phyloP scores from a whole-genome alignment of 345 rosid species.

The Citrus inodora region DNA sequence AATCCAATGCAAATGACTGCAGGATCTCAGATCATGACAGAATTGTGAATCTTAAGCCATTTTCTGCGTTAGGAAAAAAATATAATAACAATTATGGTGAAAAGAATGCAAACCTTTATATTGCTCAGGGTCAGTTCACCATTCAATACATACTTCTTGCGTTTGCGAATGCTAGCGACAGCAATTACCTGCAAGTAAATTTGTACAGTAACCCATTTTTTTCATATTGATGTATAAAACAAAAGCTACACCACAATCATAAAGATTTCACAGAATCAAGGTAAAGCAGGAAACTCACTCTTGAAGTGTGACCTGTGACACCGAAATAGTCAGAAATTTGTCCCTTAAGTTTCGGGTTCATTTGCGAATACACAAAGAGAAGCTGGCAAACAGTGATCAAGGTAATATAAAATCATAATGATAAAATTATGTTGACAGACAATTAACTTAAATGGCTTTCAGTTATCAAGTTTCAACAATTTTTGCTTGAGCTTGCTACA shows the following conservation, averaged over 20 bases:
- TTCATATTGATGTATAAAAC: background rate
- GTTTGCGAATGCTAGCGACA: background rate
- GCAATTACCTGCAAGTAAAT: background rate
- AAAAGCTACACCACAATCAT: background rate
- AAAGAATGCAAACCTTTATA: background rate
- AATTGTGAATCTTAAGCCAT: background rate
- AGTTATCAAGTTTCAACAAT: background rate
- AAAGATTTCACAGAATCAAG: background rate
- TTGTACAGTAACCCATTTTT: background rate
- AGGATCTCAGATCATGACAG: background rate
- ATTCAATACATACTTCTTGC: background rate
- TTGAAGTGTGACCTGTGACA: background rate
- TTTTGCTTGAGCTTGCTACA: no score
- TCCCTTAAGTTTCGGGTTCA: background rate
- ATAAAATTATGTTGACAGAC: background rate
- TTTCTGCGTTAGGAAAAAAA: background rate
- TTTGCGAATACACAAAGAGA: background rate
- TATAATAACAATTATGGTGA: no score
- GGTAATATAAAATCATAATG: no score
- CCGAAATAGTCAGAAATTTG: background rate
- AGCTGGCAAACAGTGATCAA: background rate
- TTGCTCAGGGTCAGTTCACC: background rate
- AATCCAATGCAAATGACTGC: background rate
- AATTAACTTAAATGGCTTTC: background rate
- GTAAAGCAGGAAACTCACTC: background rate